Base-by-base conservation (phyloP, 331 rosid species). In the Dryas integrifolia region DNA sequence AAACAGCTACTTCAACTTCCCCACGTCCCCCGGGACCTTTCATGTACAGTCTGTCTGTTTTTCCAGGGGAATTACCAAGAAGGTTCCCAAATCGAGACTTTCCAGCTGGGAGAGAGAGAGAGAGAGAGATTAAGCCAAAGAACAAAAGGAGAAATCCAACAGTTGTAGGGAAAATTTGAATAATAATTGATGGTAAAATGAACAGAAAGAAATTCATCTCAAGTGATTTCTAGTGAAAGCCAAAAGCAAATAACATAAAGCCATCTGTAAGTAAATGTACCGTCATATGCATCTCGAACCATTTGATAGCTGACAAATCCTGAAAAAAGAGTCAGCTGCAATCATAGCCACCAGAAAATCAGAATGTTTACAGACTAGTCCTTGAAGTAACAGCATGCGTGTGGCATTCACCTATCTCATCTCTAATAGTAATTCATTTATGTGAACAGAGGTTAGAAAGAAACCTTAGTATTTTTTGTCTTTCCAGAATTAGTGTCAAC, bases 1-100 rank as follows among this genome's bases (percentile, higher is more conserved):
- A 95, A 84, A 95, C 99, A 50, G 99, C 99, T 68, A 92, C 97
- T 86, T 95, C 99, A 89, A 95, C 96, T 83, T 95, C 99, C 47
- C 99, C 97, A 15, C 92, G 87, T 69, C 99, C 99, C 73, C 96
- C 99, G 11, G 99, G 99, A 76, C 99, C 99, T 87, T 83, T 95
- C 99, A 95, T 95, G 88, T 89, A 95, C 44, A 92, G 88, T 85
- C 89, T 87, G 78, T 95, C 97, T 73, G 90, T 81, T 88, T 92
- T 95, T 3, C 96, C 90, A 47, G 88, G 77, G 75, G 84, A 85
- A 70, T 88, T 85, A 68, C 93, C 89, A 39, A 82, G 75, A 80
- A 95, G 88, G 82, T 97, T 92, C 71, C 96, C 96, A 82, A 95
- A 88, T 79, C 90, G 83, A 77, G 98, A 91, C 83, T 75, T 91